Evolutionary conservation across 2,329 filamentous ascomycete species (phyloP).

Genomic region (Talaromyces sp.): DNA sequence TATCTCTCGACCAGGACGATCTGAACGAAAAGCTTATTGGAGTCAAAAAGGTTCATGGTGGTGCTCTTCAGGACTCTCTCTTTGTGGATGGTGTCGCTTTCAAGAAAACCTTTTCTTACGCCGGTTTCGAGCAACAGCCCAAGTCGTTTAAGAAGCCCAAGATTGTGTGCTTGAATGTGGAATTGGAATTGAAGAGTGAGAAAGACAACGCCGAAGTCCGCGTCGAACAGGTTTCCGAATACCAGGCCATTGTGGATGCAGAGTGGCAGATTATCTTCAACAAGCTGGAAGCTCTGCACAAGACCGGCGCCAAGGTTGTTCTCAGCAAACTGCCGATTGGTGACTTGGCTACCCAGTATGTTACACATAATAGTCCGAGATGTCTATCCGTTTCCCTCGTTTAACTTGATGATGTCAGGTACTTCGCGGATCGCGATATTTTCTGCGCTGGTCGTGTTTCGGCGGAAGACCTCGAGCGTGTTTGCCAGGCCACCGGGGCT

Average conservation of each 20-base stretch:
- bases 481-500: constrained; percentile 89
- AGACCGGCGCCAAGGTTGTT: constrained; percentile 94
- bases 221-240: constrained; percentile 97
- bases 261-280: constrained; percentile 99
- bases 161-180: constrained; percentile 95
- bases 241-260: constrained; percentile 97
- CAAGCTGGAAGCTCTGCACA: constrained; percentile 91
- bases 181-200: constrained; percentile 96
- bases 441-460: constrained; percentile 96
- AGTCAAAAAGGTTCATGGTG: constrained; percentile 96
- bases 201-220: constrained; percentile 99
- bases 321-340: constrained; percentile 96
- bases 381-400: background rate
- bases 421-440: constrained; percentile 94
- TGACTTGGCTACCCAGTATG: constrained; percentile 84
- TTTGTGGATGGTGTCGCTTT: constrained; percentile 98
- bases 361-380: background rate
- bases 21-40: constrained; percentile 97
- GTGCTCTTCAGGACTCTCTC: constrained; percentile 89
- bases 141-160: constrained; percentile 92
- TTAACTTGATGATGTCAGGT: constrained; percentile 37
- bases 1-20: constrained; percentile 92
- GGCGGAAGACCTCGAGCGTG: constrained; percentile 88
- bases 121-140: constrained; percentile 98
- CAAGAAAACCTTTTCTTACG: constrained; percentile 99